These are phyloP conservation scores for Rusavskia elegans DNA, from an alignment of 495 filamentous ascomycete species.

Conservation along the genomic window DNA sequence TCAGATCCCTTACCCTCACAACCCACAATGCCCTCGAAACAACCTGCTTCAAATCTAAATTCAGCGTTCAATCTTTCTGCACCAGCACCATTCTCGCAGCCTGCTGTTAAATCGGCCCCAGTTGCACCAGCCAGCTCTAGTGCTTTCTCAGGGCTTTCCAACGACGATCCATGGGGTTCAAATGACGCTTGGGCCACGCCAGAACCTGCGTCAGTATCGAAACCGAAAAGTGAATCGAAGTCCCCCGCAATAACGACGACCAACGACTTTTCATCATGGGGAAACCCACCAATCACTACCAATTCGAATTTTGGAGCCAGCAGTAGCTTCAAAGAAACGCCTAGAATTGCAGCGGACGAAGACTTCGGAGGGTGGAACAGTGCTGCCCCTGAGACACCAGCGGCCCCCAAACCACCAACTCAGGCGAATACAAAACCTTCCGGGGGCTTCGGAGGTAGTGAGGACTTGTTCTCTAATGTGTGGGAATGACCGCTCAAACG, in stretches of 20 bases:
- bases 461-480: constrained; percentile 89
- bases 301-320: constrained; percentile 10
- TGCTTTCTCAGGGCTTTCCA: constrained; percentile 21
- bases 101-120: constrained; percentile 29
- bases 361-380: constrained; percentile 91
- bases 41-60: constrained; percentile 26
- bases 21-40: constrained; percentile 25
- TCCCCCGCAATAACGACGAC: constrained; percentile 9
- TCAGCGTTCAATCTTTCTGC: constrained; percentile 75
- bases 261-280: constrained; percentile 24
- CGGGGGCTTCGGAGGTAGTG: constrained; percentile 47
- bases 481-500: constrained; percentile 45
- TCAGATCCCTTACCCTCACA: constrained; percentile 37
- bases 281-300: constrained; percentile 26
- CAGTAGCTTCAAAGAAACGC: constrained; percentile 29
- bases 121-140: constrained; percentile 20
- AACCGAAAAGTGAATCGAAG: constrained; percentile 10
- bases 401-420: constrained; percentile 12
- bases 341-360: constrained; percentile 66
- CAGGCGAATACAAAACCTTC: constrained; percentile 28
- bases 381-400: constrained; percentile 33
- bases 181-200: constrained; percentile 35
- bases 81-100: constrained; percentile 23
- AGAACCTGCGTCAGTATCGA: constrained; percentile 18
- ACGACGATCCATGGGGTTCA: constrained; percentile 32